Percentiles rank a stretch among this genome's conserved stretches.
phyloP scores from a whole-genome alignment of 352 stramenopile species.

The Phytophthora aleatoria region DNA sequence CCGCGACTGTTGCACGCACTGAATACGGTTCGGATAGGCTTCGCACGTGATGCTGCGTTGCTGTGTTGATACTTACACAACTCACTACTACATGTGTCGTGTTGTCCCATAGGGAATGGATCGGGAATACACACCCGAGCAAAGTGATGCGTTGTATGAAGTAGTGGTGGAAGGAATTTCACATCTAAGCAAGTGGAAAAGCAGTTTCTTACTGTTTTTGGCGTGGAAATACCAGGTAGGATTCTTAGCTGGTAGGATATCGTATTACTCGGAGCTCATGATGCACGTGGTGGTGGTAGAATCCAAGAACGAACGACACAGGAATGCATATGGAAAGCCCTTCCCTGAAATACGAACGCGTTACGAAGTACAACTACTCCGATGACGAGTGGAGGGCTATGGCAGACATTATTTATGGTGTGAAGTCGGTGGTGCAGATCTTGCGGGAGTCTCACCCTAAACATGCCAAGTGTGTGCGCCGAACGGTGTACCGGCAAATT shows the following conservation, averaged over 20 bases:
- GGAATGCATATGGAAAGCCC: constrained; percentile 36
- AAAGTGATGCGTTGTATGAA: constrained; percentile 32
- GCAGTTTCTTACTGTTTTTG: constrained; percentile 51
- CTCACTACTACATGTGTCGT: too few species aligned
- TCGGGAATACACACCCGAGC: constrained; percentile 22
- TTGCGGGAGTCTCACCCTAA: constrained; percentile 38
- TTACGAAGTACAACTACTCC: constrained; percentile 77
- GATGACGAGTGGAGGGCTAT: constrained; percentile 61
- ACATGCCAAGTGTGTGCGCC: constrained; percentile 51
- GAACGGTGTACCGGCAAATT: constrained; percentile 62
- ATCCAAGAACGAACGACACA: constrained; percentile 38
- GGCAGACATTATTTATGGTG: constrained; percentile 61
- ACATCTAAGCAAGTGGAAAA: constrained; percentile 64
- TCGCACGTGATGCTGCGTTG: neutral
- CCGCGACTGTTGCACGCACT: constrained; percentile 41
- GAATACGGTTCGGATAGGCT: constrained; percentile 42
- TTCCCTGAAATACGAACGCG: constrained; percentile 69
- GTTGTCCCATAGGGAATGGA: constrained; percentile 3
- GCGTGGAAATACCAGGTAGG: constrained; percentile 64
- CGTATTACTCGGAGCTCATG: neutral
- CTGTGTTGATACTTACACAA: neutral
- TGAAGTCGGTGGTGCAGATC: constrained; percentile 69
- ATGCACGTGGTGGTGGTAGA: constrained; percentile 26
- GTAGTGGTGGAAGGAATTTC: constrained; percentile 24
- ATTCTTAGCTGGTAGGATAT: neutral